A percentile compares a stretch with the other conserved stretches of the same genome.
Evolutionary conservation across 176 grass and related monocot genomes (phyloP).

Genomic region (Lolium multiflorum): DNA sequence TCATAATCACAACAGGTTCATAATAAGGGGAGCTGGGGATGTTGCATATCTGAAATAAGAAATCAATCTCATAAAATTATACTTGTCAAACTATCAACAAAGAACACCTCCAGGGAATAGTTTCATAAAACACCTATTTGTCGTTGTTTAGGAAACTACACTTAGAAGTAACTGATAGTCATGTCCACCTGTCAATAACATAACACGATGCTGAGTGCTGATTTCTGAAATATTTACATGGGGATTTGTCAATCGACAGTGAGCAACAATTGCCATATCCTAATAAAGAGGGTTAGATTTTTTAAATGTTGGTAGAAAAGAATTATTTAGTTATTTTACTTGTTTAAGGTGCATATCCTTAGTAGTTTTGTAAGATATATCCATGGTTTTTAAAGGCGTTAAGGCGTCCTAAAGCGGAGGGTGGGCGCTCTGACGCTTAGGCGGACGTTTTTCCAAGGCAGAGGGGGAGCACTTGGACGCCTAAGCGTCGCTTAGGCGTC

Average conservation of each 20-base stretch:
- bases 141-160: neutral
- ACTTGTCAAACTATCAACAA: neutral
- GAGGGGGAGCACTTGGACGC: too few relatives aligned
- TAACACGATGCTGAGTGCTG: neutral
- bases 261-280: neutral
- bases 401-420: too few relatives aligned
- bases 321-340: neutral
- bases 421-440: too few relatives aligned
- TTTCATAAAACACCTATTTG: neutral
- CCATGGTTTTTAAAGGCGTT: too few relatives aligned
- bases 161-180: neutral
- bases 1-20: neutral
- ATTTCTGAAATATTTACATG: neutral
- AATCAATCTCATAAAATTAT: neutral
- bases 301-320: neutral
- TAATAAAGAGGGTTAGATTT: neutral
- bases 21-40: neutral
- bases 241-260: neutral
- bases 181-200: neutral
- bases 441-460: too few relatives aligned
- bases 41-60: constrained; percentile 13
- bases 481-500: too few relatives aligned
- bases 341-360: neutral
- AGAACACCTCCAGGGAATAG: neutral
- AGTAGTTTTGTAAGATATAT: neutral